Evolutionary conservation across 768 basidiomycete genomes (phyloP).

Genomic region (Amylocystis lapponica): DNA sequence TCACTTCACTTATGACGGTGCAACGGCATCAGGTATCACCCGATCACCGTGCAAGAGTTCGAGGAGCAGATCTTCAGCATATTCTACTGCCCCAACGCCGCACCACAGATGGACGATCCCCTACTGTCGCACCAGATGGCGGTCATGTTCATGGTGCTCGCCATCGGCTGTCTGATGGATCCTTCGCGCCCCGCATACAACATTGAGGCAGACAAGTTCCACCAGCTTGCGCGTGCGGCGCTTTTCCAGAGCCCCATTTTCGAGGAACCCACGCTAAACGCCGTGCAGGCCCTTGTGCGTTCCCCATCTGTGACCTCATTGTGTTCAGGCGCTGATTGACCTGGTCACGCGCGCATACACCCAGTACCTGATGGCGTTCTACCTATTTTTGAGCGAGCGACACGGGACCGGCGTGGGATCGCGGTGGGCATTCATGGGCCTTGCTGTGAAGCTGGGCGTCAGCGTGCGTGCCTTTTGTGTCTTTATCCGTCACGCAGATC

Average conservation of each 20-base stretch:
- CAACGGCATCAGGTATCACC: slow-evolving; percentile 47
- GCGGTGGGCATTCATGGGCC: slow-evolving; percentile 69
- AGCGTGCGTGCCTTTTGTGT: slow-evolving; percentile 38
- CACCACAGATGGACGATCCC: slow-evolving; percentile 37
- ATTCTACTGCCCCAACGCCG: slow-evolving; percentile 42
- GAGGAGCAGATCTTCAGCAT: slow-evolving; percentile 45
- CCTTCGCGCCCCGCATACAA: slow-evolving; percentile 48
- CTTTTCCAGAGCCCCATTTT: slow-evolving; percentile 59
- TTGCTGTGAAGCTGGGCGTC: slow-evolving; percentile 63
- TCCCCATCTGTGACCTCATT: background rate
- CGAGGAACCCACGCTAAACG: slow-evolving; percentile 57
- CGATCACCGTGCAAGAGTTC: slow-evolving; percentile 54
- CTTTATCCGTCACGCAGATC: slow-evolving; percentile 7
- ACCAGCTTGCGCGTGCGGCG: slow-evolving; percentile 54
- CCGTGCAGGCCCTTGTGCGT: slow-evolving; percentile 58
- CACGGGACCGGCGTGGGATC: slow-evolving; percentile 44
- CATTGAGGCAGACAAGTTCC: slow-evolving; percentile 53
- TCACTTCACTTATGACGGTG: background rate
- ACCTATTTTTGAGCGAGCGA: slow-evolving; percentile 39
- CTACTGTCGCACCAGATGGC: slow-evolving; percentile 49
- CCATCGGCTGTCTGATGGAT: slow-evolving; percentile 59
- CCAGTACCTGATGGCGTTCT: slow-evolving; percentile 57
- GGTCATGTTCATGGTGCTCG: slow-evolving; percentile 58
- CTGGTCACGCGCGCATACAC: slow-evolving; percentile 4
- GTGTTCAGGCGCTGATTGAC: background rate